These are phyloP conservation scores for Starmerella floricola DNA, from an alignment of 805 yeast genomes.

Conservation along the genomic window DNA sequence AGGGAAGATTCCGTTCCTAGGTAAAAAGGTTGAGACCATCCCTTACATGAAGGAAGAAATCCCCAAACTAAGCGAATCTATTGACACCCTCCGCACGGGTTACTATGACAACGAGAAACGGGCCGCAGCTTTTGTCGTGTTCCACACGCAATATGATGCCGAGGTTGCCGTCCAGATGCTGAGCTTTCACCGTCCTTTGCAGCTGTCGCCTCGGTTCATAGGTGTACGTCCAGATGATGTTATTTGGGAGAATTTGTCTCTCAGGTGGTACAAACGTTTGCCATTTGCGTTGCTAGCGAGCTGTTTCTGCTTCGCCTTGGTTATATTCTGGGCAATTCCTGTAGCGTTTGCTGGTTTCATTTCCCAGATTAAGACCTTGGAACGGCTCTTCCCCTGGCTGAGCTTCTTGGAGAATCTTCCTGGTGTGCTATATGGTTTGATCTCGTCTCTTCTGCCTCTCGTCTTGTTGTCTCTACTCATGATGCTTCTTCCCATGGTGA, in stretches of 20 bases:
- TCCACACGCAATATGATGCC: slow-evolving; percentile 72
- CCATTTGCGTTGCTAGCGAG: slow-evolving; percentile 49
- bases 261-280: slow-evolving; percentile 45
- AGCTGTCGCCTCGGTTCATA: slow-evolving; percentile 38
- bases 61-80: slow-evolving; percentile 56
- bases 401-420: slow-evolving; percentile 70
- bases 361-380: slow-evolving; percentile 63
- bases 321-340: slow-evolving; percentile 91
- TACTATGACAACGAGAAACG: slow-evolving; percentile 50
- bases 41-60: slow-evolving; percentile 56
- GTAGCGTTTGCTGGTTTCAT: slow-evolving; percentile 95
- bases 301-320: slow-evolving; percentile 44
- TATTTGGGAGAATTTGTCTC: slow-evolving; percentile 65
- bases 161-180: slow-evolving; percentile 78
- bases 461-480: slow-evolving; percentile 68
- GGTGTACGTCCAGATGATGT: slow-evolving; percentile 73
- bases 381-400: slow-evolving; percentile 42
- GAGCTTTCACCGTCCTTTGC: slow-evolving; percentile 36
- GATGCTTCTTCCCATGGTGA: slow-evolving; percentile 76
- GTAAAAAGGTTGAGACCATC: slow-evolving; percentile 77
- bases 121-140: slow-evolving; percentile 73
- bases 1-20: slow-evolving; percentile 37
- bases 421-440: slow-evolving; percentile 53
- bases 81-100: slow-evolving; percentile 44
- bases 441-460: slow-evolving; percentile 81